Conservation (phyloP, 768 basidiomycete species). For the Termitomyces sp. region DNA sequence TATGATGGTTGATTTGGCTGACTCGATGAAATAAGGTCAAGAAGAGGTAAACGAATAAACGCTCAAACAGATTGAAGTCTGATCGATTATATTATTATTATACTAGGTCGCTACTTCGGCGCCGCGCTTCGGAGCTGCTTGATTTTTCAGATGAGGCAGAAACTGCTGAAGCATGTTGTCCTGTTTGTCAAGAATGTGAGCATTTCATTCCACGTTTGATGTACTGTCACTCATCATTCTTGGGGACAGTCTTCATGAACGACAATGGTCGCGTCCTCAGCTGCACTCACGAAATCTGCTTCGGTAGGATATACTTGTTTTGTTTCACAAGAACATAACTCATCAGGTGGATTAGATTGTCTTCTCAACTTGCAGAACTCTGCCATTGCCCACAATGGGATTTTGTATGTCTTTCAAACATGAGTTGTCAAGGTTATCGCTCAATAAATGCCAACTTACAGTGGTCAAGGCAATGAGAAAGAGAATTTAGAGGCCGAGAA, state of each 20-base stretch:
- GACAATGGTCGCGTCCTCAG: slow-evolving; percentile 58
- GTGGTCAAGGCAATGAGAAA: slow-evolving; percentile 54
- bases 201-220: neutral
- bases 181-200: slow-evolving; percentile 65
- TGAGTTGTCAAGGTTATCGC: neutral
- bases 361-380: slow-evolving; percentile 51
- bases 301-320: slow-evolving; percentile 33
- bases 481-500: slow-evolving; percentile 56
- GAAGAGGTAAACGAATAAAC: slow-evolving; percentile 25
- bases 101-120: slow-evolving; percentile 46
- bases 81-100: neutral
- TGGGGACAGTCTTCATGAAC: slow-evolving; percentile 39
- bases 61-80: neutral
- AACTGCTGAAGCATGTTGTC: slow-evolving; percentile 48
- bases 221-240: neutral
- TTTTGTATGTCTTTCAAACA: slow-evolving; percentile 45
- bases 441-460: slow-evolving; percentile 21
- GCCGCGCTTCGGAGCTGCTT: slow-evolving; percentile 39
- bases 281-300: slow-evolving; percentile 70
- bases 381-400: slow-evolving; percentile 53
- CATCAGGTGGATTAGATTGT: slow-evolving; percentile 41
- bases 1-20: neutral
- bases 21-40: slow-evolving; percentile 29
- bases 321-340: neutral
- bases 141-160: slow-evolving; percentile 49